phyloP scores from a whole-genome alignment of 2,329 filamentous ascomycete species.

The Botrytis tulipae region DNA sequence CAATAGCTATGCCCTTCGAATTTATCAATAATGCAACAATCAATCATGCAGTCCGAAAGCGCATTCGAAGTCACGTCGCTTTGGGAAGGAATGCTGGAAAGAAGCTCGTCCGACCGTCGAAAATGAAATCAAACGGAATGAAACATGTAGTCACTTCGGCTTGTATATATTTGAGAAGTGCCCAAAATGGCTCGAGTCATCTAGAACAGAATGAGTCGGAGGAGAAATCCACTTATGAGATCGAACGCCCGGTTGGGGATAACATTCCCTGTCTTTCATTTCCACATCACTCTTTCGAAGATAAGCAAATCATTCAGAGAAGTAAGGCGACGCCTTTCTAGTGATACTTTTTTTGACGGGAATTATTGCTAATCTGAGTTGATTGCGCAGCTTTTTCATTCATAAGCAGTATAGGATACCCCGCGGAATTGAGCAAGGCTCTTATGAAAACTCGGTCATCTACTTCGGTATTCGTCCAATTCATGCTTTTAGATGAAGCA shows the following conservation, averaged over 20 bases:
- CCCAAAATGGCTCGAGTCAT: not conserved
- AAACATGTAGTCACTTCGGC: not conserved
- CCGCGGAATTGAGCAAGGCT: not conserved
- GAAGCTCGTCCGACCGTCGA: not conserved
- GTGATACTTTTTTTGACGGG: not conserved
- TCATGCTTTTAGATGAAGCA: not conserved
- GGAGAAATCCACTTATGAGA: not conserved
- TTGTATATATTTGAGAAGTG: not conserved
- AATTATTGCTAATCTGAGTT: not conserved
- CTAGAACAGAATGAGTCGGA: not conserved
- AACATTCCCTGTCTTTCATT: not conserved
- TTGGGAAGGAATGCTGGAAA: not conserved
- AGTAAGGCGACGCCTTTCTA: not conserved
- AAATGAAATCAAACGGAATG: not conserved
- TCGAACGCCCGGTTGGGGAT: not conserved
- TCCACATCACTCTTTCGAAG: not conserved
- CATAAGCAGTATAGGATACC: not conserved
- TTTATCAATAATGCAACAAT: not conserved
- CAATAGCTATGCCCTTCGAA: not conserved
- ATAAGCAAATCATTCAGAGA: not conserved
- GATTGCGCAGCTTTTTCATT: not conserved
- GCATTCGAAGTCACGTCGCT: not conserved
- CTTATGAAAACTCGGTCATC: not conserved
- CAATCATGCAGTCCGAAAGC: not conserved
- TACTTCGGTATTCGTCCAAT: not conserved